Conservation (phyloP, 2,329 filamentous ascomycete genomes). For the Exophiala alcalophila region DNA sequence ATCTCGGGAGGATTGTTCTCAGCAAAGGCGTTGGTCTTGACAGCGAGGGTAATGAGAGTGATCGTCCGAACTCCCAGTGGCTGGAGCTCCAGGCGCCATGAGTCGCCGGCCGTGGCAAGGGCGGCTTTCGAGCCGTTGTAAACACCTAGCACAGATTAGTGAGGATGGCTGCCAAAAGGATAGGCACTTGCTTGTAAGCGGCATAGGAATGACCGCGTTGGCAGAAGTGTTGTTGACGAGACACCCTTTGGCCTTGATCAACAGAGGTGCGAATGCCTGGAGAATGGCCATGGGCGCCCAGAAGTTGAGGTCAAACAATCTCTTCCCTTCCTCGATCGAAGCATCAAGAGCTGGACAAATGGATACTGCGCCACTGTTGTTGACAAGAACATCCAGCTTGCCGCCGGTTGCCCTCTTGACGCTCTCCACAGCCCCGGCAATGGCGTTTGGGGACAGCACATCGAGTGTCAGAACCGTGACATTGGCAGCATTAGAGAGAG, state of each 20-base stretch:
- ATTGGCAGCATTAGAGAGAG: slow-evolving; percentile 25
- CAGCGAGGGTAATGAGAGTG: slow-evolving; percentile 18
- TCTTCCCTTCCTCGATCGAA: slow-evolving; percentile 34
- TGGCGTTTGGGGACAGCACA: slow-evolving; percentile 26
- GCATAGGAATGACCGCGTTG: slow-evolving; percentile 22
- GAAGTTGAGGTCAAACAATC: slow-evolving; percentile 44
- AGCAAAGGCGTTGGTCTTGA: slow-evolving; percentile 20
- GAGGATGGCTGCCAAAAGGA: too few relatives aligned
- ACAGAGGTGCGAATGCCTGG: slow-evolving; percentile 32
- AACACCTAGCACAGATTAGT: slow-evolving; percentile 12
- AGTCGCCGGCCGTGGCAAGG: slow-evolving; percentile 14
- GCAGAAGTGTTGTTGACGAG: slow-evolving; percentile 33
- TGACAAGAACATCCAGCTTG: slow-evolving; percentile 43
- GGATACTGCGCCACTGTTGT: slow-evolving; percentile 44
- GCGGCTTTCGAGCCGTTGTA: slow-evolving; percentile 25
- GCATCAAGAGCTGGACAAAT: slow-evolving; percentile 34
- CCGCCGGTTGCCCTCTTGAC: slow-evolving; percentile 33
- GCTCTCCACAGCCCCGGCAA: slow-evolving; percentile 28
- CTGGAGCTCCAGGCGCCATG: slow-evolving; percentile 22
- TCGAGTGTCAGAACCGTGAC: slow-evolving; percentile 35
- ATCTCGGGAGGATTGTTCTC: slow-evolving; percentile 5
- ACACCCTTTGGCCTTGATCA: slow-evolving; percentile 34
- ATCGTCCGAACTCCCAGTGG: slow-evolving; percentile 21
- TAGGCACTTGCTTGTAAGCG: too few relatives aligned
- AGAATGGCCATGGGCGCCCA: slow-evolving; percentile 40